Evolutionary conservation across 768 basidiomycete species (phyloP).

Genomic region (Termitomyces sp.): DNA sequence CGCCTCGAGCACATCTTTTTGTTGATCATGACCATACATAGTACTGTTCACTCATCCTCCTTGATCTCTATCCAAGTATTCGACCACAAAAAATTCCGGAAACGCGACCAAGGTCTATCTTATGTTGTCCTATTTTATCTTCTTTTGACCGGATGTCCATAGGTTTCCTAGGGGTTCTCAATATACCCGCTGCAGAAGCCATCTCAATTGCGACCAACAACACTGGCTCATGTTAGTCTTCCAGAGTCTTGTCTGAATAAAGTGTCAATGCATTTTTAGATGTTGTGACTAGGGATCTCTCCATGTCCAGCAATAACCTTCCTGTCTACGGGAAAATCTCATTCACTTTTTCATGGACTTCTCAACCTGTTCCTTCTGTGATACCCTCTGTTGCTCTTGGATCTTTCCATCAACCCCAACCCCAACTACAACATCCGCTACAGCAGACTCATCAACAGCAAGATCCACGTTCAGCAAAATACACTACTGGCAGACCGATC

Average conservation of each 20-base stretch:
- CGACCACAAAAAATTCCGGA: constrained; percentile 85
- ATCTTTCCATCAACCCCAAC: background rate
- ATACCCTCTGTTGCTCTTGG: constrained; percentile 4
- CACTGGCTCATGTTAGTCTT: constrained; percentile 26
- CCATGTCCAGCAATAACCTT: constrained; percentile 67
- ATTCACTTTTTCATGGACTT: constrained; percentile 48
- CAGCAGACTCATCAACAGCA: constrained; percentile 7
- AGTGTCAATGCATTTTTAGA: constrained; percentile 31
- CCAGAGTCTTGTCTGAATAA: constrained; percentile 11
- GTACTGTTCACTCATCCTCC: constrained; percentile 68
- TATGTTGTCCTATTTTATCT: constrained; percentile 7
- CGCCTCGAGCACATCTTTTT: constrained; percentile 12
- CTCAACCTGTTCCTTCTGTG: constrained; percentile 21
- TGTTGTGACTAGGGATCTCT: constrained; percentile 69
- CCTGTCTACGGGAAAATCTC: constrained; percentile 81
- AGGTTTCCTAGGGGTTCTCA: constrained; percentile 58
- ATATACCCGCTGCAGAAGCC: constrained; percentile 48
- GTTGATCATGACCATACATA: constrained; percentile 20
- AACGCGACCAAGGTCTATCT: constrained; percentile 70
- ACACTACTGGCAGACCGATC: constrained; percentile 6
- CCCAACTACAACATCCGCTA: background rate
- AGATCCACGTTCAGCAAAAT: constrained; percentile 4
- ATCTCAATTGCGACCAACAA: constrained; percentile 40
- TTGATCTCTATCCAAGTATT: constrained; percentile 82
- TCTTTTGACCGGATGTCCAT: constrained; percentile 15